Base-by-base conservation (phyloP, 352 stramenopile genomes). In the Phytophthora sp. region DNA sequence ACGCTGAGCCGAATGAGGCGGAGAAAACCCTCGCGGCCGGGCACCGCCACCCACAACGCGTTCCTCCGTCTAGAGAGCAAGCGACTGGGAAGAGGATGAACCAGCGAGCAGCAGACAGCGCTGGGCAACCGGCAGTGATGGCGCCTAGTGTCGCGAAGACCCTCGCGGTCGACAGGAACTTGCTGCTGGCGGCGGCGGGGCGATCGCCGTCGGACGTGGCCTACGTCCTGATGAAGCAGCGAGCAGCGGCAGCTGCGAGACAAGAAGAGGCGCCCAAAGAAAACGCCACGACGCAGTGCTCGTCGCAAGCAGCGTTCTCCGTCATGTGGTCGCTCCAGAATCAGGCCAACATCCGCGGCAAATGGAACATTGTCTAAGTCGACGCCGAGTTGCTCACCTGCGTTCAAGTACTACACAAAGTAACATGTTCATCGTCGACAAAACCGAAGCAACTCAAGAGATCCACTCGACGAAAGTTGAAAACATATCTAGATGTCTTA, bases 401-500 rank as follows among this genome's bases (percentile, higher is more conserved):
- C n/a, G n/a, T n/a, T n/a, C n/a, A n/a, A n/a, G n/a, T n/a, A n/a
- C n/a, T n/a, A n/a, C n/a, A n/a, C n/a, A n/a, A n/a, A n/a, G n/a
- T n/a, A n/a, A n/a, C n/a, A n/a, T n/a, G n/a, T n/a, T n/a, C n/a
- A n/a, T n/a, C n/a, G n/a, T n/a, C n/a, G n/a, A n/a, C n/a, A n/a
- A n/a, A n/a, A n/a, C n/a, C n/a, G n/a, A n/a, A n/a, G n/a, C n/a
- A n/a, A n/a, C n/a, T n/a, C n/a, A 18, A 12, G 9, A 20, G 4
- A 5, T n/a, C 9, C 41, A n/a, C 23, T 26, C 5, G 23, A 53
- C 30, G 49, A 60, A 55, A 71, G 63, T 61, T 48, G 66, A 75
- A 46, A 75, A 75, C 52, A 72, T 69, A 72, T 75, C 66, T 75
- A 75, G 57, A 48, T 68, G 62, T 62, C 48, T 71, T 70, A 61